These are phyloP conservation scores for Aspergillus sp. DNA, from an alignment of 2,329 filamentous ascomycete genomes.

Conservation along the genomic window DNA sequence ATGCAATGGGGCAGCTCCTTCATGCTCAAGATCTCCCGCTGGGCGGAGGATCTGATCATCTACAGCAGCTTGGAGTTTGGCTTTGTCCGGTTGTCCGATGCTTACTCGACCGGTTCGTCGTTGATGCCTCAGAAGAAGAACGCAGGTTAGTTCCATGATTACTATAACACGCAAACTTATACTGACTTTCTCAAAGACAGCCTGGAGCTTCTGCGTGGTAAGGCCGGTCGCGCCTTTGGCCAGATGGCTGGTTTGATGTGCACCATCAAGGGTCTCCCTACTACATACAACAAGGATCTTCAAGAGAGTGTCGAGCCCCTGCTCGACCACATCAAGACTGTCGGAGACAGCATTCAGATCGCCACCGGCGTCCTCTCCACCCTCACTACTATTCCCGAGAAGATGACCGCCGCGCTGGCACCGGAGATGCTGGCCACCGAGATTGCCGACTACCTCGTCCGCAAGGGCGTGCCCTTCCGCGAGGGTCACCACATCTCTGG, in stretches of 20 bases:
- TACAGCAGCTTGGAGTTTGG: constrained; percentile 76
- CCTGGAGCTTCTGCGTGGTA: constrained; percentile 74
- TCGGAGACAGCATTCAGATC: constrained; percentile 79
- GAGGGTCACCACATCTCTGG: constrained; percentile 80
- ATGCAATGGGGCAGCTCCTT: constrained; percentile 78
- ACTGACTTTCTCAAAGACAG: constrained; percentile 53
- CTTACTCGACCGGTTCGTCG: constrained; percentile 74
- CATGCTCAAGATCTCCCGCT: constrained; percentile 77
- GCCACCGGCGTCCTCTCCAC: constrained; percentile 79
- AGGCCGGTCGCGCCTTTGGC: constrained; percentile 74
- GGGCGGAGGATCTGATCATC: constrained; percentile 84
- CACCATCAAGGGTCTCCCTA: constrained; percentile 73
- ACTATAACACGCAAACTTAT: neutral
- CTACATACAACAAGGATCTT: constrained; percentile 89
- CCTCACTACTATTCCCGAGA: constrained; percentile 67
- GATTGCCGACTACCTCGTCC: constrained; percentile 51
- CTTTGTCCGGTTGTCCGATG: constrained; percentile 74
- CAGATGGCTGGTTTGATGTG: constrained; percentile 80
- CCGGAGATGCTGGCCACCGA: constrained; percentile 77
- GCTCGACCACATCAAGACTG: constrained; percentile 79
- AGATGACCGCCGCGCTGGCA: constrained; percentile 77
- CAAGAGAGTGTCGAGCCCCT: constrained; percentile 86
- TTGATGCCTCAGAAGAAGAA: constrained; percentile 89
- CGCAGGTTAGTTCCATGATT: constrained; percentile 29
- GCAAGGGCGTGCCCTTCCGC: constrained; percentile 68